phyloP scores from a whole-genome alignment of 805 yeast species.

The Nakazawaea wickerhamii region DNA sequence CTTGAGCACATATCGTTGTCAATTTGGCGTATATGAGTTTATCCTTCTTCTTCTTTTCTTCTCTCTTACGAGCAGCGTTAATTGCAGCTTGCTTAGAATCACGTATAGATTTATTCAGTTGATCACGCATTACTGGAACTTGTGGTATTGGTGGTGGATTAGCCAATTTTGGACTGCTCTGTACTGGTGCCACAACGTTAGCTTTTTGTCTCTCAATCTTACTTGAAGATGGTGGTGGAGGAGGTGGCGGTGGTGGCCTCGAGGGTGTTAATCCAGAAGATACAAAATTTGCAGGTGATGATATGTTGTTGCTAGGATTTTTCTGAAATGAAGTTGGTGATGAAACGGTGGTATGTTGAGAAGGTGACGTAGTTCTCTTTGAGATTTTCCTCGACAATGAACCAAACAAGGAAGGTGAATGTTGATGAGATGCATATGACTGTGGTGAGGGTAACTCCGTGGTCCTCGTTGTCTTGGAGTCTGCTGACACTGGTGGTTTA shows the following conservation, averaged over 20 bases:
- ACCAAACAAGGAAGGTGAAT: constrained; percentile 13
- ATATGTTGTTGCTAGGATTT: not conserved
- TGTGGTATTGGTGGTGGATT: constrained; percentile 17
- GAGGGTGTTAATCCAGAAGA: constrained; percentile 19
- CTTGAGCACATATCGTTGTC: constrained; percentile 71
- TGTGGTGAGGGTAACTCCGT: constrained; percentile 13
- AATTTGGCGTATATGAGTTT: constrained; percentile 67
- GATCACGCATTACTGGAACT: constrained; percentile 24
- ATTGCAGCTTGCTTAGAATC: constrained; percentile 44
- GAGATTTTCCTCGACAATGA: constrained; percentile 23
- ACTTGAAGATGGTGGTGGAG: constrained; percentile 23
- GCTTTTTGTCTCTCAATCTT: constrained; percentile 15
- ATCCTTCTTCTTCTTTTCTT: constrained; percentile 68
- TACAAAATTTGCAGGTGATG: constrained; percentile 7
- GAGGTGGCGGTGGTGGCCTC: constrained; percentile 32
- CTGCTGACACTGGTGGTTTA: constrained; percentile 37
- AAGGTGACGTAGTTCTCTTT: constrained; percentile 17
- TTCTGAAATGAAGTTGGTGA: constrained; percentile 1
- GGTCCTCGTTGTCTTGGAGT: constrained; percentile 18
- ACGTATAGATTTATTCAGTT: constrained; percentile 19
- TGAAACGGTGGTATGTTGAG: constrained; percentile 13
- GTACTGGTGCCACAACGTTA: not conserved
- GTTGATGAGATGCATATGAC: constrained; percentile 2
- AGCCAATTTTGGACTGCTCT: not conserved
- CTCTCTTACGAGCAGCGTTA: constrained; percentile 63